Percentiles rank a stretch among this genome's conserved stretches.
Evolutionary conservation across 768 basidiomycete genomes (phyloP).

Genomic region (Coprinellus micaceus): DNA sequence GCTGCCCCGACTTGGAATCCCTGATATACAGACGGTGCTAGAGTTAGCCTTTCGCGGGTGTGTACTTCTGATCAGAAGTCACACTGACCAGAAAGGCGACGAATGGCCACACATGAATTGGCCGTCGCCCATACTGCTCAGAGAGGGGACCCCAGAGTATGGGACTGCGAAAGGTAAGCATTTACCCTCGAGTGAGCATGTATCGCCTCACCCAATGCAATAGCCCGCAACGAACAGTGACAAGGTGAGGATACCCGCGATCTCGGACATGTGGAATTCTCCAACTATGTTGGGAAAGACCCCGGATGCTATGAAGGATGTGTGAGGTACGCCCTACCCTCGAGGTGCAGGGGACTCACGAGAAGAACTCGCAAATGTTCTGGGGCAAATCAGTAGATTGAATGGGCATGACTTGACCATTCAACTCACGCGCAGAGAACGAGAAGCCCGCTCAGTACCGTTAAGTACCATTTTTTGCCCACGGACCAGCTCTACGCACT

Average conservation of each 20-base stretch:
- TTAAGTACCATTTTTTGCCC: slow-evolving; percentile 47
- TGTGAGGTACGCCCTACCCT: not conserved
- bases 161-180: slow-evolving; percentile 28
- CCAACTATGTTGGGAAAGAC: slow-evolving; percentile 41
- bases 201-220: slow-evolving; percentile 43
- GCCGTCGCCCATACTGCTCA: slow-evolving; percentile 56
- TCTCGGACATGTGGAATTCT: slow-evolving; percentile 46
- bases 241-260: slow-evolving; percentile 51
- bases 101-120: slow-evolving; percentile 55
- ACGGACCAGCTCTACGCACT: slow-evolving; percentile 46
- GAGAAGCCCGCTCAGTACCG: slow-evolving; percentile 43
- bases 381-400: slow-evolving; percentile 17
- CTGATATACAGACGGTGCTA: slow-evolving; percentile 23
- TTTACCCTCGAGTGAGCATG: too few relatives aligned
- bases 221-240: slow-evolving; percentile 70
- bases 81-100: slow-evolving; percentile 47
- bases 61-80: not conserved
- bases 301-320: slow-evolving; percentile 35
- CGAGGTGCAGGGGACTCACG: slow-evolving; percentile 26
- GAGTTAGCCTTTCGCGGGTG: not conserved
- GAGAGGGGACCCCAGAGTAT: slow-evolving; percentile 57
- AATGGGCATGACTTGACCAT: not conserved
- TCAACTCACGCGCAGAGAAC: slow-evolving; percentile 51
- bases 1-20: slow-evolving; percentile 64
- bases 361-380: slow-evolving; percentile 62